A percentile compares a stretch with the other conserved stretches of the same genome.
phyloP scores from a whole-genome alignment of 768 basidiomycete genomes.

The Agrocybe chaxingu region DNA sequence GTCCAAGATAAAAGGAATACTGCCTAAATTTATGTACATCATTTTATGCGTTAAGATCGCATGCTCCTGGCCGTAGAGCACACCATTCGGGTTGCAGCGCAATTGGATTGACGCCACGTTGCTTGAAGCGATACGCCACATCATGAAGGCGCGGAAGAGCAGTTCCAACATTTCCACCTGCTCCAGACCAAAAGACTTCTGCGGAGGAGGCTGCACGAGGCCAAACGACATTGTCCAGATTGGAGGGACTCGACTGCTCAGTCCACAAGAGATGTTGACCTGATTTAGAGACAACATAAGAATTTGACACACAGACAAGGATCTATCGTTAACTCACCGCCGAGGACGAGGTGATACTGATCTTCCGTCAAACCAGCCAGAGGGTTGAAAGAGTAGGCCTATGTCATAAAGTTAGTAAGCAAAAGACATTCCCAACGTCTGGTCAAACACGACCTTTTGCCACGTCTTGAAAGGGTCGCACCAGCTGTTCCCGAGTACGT shows the following conservation, averaged over 20 bases:
- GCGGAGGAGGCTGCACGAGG: constrained; percentile 69
- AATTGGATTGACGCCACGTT: constrained; percentile 59
- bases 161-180: constrained; percentile 36
- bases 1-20: too few relatives aligned
- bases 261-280: constrained; percentile 71
- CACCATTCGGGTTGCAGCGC: constrained; percentile 73
- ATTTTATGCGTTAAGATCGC: constrained; percentile 43
- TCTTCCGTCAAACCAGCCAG: constrained; percentile 49
- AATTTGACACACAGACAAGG: background rate
- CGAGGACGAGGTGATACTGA: constrained; percentile 56
- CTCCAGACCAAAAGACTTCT: constrained; percentile 76
- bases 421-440: background rate
- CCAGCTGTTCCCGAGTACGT: constrained; percentile 55
- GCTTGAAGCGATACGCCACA: constrained; percentile 54
- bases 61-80: constrained; percentile 57
- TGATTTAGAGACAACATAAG: constrained; percentile 14
- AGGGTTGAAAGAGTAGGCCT: constrained; percentile 72
- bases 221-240: constrained; percentile 68
- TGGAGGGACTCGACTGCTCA: constrained; percentile 65
- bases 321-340: constrained; percentile 41
- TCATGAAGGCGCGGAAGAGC: constrained; percentile 73
- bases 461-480: constrained; percentile 81
- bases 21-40: too few relatives aligned
- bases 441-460: constrained; percentile 48
- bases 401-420: background rate